Evolutionary conservation across 73 alveolate genomes (phyloP).

Genomic region (Urostyla sp.): DNA sequence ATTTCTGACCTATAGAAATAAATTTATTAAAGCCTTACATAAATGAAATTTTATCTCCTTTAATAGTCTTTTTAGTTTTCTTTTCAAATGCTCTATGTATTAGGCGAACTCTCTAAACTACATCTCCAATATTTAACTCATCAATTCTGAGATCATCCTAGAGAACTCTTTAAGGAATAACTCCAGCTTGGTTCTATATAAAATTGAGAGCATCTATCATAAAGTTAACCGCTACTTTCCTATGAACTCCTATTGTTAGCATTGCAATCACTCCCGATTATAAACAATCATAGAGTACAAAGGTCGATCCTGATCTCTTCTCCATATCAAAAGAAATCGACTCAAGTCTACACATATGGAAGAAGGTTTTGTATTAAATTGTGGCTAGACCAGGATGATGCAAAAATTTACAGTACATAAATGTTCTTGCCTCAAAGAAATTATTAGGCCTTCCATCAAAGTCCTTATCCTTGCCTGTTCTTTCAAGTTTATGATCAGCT

Average conservation of each 20-base stretch:
- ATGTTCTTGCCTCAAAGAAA: slow-evolving; percentile 70
- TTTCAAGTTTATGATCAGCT: slow-evolving; percentile 20
- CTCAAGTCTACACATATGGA: slow-evolving; percentile 78
- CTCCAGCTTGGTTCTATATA: slow-evolving; percentile 77
- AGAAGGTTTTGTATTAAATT: slow-evolving; percentile 69
- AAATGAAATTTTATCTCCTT: slow-evolving; percentile 60
- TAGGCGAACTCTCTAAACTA: slow-evolving; percentile 60
- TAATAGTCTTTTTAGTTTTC: slow-evolving; percentile 50
- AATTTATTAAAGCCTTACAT: slow-evolving; percentile 24
- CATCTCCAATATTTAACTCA: slow-evolving; percentile 66
- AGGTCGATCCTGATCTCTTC: slow-evolving; percentile 71
- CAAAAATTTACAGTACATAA: slow-evolving; percentile 70
- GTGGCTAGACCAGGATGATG: slow-evolving; percentile 78
- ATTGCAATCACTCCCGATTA: slow-evolving; percentile 81
- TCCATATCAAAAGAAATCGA: slow-evolving; percentile 73
- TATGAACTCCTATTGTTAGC: slow-evolving; percentile 77
- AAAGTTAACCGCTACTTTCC: slow-evolving; percentile 61
- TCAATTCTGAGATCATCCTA: slow-evolving; percentile 57
- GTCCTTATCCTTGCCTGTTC: slow-evolving; percentile 26
- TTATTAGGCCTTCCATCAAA: slow-evolving; percentile 57
- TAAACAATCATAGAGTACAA: slow-evolving; percentile 70
- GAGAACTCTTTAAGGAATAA: slow-evolving; percentile 62
- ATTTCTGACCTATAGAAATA: neutral
- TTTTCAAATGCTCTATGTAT: slow-evolving; percentile 60
- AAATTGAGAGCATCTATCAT: slow-evolving; percentile 76